Base-by-base conservation (phyloP, 495 filamentous ascomycete species). In the Saxispiralis lemnorum region DNA sequence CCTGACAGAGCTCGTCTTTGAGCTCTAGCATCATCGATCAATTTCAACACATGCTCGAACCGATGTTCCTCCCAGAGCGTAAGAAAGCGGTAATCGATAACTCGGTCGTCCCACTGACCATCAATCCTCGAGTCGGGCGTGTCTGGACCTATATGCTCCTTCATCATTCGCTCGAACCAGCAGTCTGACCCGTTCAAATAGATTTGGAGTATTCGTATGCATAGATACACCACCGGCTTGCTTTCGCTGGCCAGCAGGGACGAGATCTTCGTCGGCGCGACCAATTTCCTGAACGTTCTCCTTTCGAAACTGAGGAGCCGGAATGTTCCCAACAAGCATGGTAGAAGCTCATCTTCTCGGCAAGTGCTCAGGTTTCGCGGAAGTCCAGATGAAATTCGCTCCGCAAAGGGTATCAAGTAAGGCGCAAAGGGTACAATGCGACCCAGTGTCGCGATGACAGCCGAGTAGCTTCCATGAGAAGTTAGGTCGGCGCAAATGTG, bases 1-100 rank as follows among this genome's bases (percentile, higher is more conserved):
- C 11, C 35, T 28, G 5, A 2, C 6, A n/a, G 13, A 13, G 12
- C 16, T 18, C 24, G 24, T 28, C 24, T 28, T 28, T 46, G 17
- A 20, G 13, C 38, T 18, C 33, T 13, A 5, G 19, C 30, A 7
- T 15, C 5, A 11, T 47, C 17, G 55, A 47, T 6, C 7, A 35
- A 49, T 64, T 59, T 46, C 18, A 3, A 6, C n/a, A 43, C 16
- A 15, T 24, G 38, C 32, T 35, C 15, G 49, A 57, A 47, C 52
- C 59, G 51, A 40, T 64, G 56, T 51, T 83, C 76, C 58, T 93
- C 86, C 68, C 86, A 81, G 35, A 95, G 57, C 32, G 74, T 73
- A 36, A 96, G 65, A 57, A 93, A 88, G 20, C 75, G 71, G 63
- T 88, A 96, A 57, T 95, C 85, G 34, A 92, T 76, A 33, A 56